Base-by-base conservation (phyloP, 2,329 filamentous ascomycete genomes). In the Aspergillus aculeatus region DNA sequence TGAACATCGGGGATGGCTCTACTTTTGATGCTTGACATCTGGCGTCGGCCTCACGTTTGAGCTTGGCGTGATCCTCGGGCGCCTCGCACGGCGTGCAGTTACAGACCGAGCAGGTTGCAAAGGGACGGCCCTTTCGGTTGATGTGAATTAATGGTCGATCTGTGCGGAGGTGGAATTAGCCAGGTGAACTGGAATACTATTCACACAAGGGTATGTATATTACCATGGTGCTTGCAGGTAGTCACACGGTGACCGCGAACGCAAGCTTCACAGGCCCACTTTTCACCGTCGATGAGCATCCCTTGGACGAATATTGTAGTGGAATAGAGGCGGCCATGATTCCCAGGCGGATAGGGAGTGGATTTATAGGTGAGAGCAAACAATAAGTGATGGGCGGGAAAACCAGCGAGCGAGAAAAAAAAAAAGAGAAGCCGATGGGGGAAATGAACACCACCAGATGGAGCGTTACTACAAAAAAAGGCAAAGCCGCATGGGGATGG, bases 211-310 rank as follows among this genome's bases (percentile, higher is more conserved):
- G 4, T 23, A 29, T 14, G 11, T 47, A 41, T 5, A 35, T 35
- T 84, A 96, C 92, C 91, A 78, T 87, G 84, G 79, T 98, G 94
- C 78, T 93, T 92, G 82, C 94, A 98, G 74, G 93, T 96, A 85
- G 92, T 96, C 74, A 97, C 94, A 75, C 94, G 90, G 81, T 98
- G 94, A 71, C 94, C 94, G 78, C 94, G 89, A 75, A 98, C 92
- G 80, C 94, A 97, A 79, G 92, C 92, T 81, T 96, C 90, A 82
- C 94, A 98, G 77, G 94, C 94, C 82, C 86, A 97, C 83, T 97
- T 98, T 82, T 96, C 91, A 77, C 93, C 92, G 84, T 96, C 88
- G 79, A 92, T 90, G 76, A 92, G 83, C 90, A 92, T 93, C 62
- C 70, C 70, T 72, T 64, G 53, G 54, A 21, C 16, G 12, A 41